phyloP scores from a whole-genome alignment of 768 basidiomycete genomes.

The Rhizopogon sp. region DNA sequence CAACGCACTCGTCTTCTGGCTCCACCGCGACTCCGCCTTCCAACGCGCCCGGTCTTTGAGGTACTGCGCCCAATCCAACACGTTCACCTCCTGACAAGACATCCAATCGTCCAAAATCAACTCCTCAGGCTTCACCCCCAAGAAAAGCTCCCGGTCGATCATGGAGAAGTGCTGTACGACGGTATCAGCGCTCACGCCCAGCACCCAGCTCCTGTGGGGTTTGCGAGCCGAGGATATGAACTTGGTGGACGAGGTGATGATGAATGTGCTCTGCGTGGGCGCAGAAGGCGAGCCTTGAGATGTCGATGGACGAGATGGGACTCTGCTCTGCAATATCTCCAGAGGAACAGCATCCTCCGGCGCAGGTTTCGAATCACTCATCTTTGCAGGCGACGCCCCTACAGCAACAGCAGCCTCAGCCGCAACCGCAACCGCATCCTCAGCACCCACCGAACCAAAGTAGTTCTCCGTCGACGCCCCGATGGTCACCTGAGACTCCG shows the following conservation, averaged over 20 bases:
- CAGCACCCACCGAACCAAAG: constrained; percentile 14
- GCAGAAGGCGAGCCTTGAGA: constrained; percentile 23
- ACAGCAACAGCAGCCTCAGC: neutral
- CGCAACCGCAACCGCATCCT: constrained; percentile 11
- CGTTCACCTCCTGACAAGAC: constrained; percentile 54
- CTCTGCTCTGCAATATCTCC: constrained; percentile 60
- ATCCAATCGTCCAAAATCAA: constrained; percentile 73
- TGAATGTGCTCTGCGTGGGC: constrained; percentile 8
- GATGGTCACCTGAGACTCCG: constrained; percentile 18
- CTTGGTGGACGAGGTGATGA: constrained; percentile 27
- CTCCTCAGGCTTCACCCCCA: constrained; percentile 83
- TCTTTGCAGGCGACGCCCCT: constrained; percentile 23
- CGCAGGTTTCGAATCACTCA: constrained; percentile 42
- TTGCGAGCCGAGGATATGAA: constrained; percentile 36
- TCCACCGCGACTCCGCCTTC: constrained; percentile 55
- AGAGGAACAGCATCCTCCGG: constrained; percentile 60
- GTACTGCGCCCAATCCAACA: constrained; percentile 81
- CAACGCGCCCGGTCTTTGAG: constrained; percentile 67
- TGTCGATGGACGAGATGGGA: constrained; percentile 35
- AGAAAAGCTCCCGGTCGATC: constrained; percentile 86
- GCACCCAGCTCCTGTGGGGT: constrained; percentile 68
- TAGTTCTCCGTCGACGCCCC: constrained; percentile 14
- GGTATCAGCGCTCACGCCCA: constrained; percentile 52
- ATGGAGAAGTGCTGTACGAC: constrained; percentile 79
- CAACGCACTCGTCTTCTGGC: constrained; percentile 65